These are phyloP conservation scores for Diaporthe vaccinii DNA, from an alignment of 2,329 filamentous ascomycete species.

Conservation along the genomic window DNA sequence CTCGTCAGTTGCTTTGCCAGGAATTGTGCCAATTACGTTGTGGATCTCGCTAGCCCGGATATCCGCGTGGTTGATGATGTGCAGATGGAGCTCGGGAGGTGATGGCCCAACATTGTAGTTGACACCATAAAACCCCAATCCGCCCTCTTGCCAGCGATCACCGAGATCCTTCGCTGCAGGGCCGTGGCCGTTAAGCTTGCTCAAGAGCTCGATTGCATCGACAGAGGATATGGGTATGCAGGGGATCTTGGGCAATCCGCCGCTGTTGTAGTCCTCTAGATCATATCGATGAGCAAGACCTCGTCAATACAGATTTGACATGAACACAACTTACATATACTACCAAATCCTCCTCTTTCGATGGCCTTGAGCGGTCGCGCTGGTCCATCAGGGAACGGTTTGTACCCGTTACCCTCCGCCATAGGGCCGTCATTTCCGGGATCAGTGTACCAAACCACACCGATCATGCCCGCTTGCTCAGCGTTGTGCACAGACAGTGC, in stretches of 20 bases:
- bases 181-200: slow-evolving; percentile 3
- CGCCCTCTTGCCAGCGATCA: slow-evolving; percentile 6
- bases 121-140: neutral
- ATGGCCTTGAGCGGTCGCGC: neutral
- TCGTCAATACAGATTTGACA: neutral
- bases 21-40: neutral
- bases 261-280: neutral
- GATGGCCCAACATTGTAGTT: slow-evolving; percentile 1
- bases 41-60: neutral
- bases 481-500: neutral
- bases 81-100: neutral
- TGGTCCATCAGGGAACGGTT: neutral
- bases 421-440: slow-evolving; percentile 1
- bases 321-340: neutral
- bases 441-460: neutral
- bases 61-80: neutral
- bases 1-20: neutral
- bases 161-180: neutral
- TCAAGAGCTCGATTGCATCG: slow-evolving; percentile 5
- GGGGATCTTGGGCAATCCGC: neutral
- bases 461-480: neutral
- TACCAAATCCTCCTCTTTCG: neutral
- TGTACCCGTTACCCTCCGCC: neutral
- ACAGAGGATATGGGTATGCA: slow-evolving; percentile 7
- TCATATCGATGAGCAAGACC: neutral